phyloP scores from a whole-genome alignment of 345 rosid genomes.

The Pistacia atlantica region DNA sequence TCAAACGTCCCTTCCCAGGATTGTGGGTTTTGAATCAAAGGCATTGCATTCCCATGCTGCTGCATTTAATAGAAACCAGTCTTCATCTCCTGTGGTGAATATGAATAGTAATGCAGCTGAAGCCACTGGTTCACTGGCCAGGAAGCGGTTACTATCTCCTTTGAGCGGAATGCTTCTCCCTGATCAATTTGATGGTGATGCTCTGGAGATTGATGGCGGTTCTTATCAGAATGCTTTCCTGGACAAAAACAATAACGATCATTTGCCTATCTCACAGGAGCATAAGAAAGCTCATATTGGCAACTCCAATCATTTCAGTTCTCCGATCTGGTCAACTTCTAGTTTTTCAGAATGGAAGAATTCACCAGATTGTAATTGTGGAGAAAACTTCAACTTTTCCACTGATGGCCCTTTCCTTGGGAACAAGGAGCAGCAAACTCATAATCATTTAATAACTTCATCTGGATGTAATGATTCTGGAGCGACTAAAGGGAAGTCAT shows the following conservation, averaged over 20 bases:
- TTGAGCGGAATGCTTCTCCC: conserved; percentile 43
- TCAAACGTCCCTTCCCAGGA: conserved; percentile 49
- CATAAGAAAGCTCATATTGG: conserved; percentile 59
- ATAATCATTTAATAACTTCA: conserved; percentile 12
- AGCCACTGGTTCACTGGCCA: conserved; percentile 43
- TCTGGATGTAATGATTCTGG: conserved; percentile 28
- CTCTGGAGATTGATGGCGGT: conserved; percentile 40
- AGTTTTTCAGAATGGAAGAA: conserved; percentile 27
- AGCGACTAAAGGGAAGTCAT: conserved; percentile 30
- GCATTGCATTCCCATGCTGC: conserved; percentile 31
- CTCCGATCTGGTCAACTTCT: conserved; percentile 27
- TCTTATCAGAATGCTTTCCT: conserved; percentile 31
- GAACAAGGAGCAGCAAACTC: conserved; percentile 21
- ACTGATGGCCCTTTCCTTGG: conserved; percentile 51
- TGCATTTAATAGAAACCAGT: conserved; percentile 27
- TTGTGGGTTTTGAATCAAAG: conserved; percentile 54
- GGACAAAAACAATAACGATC: conserved; percentile 16
- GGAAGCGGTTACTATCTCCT: conserved; percentile 62
- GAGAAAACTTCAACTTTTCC: conserved; percentile 24
- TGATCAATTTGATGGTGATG: conserved; percentile 44
- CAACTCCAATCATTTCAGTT: conserved; percentile 16
- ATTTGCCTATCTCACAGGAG: conserved; percentile 41
- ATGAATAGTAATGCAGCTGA: conserved; percentile 30
- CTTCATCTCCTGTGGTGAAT: conserved; percentile 34
- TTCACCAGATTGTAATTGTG: conserved; percentile 15